Evolutionary conservation across 2,329 filamentous ascomycete species (phyloP).

Genomic region (Emmonsiellopsis sp.): DNA sequence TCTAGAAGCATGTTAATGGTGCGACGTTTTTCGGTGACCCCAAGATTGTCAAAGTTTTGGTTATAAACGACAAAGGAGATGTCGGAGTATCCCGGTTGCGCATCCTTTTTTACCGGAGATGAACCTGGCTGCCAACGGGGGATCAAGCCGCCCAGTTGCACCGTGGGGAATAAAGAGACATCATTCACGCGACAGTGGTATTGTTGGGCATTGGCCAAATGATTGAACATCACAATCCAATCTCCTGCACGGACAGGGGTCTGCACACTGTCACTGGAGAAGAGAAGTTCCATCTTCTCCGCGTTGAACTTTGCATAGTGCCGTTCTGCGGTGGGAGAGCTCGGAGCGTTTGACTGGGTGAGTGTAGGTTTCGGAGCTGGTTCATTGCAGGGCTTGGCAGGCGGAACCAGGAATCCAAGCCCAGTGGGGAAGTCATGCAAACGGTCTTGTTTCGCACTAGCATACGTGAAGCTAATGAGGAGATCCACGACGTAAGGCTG

Average conservation of each 20-base stretch:
- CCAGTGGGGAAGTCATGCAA: constrained; percentile 50
- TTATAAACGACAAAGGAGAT: constrained; percentile 25
- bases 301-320: constrained; percentile 25
- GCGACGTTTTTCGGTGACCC: constrained; percentile 16
- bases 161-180: constrained; percentile 35
- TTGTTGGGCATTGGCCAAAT: constrained; percentile 7
- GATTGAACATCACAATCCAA: constrained; percentile 41
- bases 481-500: constrained; percentile 80
- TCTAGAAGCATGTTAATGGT: constrained; percentile 28
- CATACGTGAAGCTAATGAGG: constrained; percentile 72
- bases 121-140: neutral
- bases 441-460: constrained; percentile 35
- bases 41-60: constrained; percentile 32
- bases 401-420: constrained; percentile 37
- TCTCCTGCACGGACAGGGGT: constrained; percentile 38
- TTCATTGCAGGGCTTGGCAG: neutral
- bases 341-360: neutral
- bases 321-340: neutral
- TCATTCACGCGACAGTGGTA: constrained; percentile 45
- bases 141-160: constrained; percentile 24
- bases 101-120: neutral
- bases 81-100: neutral
- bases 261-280: constrained; percentile 19
- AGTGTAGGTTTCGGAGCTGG: neutral
- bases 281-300: constrained; percentile 34